Conservation (phyloP, 208 protist species). For the Leishmania arabica region DNA sequence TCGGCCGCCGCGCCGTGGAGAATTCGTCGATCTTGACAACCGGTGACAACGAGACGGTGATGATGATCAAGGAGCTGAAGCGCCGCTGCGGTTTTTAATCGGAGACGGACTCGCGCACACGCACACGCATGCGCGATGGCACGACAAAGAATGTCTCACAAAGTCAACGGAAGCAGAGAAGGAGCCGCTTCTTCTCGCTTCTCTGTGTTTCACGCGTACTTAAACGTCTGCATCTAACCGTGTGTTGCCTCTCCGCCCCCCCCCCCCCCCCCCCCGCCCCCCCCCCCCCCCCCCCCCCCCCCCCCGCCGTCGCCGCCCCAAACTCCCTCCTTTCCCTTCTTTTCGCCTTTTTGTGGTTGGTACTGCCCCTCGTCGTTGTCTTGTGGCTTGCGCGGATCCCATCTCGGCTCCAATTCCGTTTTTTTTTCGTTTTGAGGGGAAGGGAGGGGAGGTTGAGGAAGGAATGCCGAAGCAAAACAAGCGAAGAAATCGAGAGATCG, state of each 20-base stretch:
- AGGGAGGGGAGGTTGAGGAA: background rate
- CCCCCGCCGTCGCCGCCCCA: background rate
- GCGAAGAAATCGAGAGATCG: background rate
- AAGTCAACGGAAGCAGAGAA: background rate
- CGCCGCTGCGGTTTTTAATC: slow-evolving; percentile 50
- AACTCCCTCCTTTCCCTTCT: background rate
- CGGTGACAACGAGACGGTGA: slow-evolving; percentile 52
- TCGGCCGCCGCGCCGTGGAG: slow-evolving; percentile 95
- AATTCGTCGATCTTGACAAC: slow-evolving; percentile 86
- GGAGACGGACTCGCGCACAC: background rate
- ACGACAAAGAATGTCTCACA: background rate
- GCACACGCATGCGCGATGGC: background rate
- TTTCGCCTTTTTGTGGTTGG: background rate
- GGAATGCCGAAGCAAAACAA: background rate
- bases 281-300: background rate
- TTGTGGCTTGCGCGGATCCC: background rate
- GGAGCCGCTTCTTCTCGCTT: background rate
- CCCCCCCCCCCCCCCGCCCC: background rate
- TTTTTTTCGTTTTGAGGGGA: background rate
- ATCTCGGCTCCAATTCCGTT: background rate
- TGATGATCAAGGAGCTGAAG: slow-evolving; percentile 83
- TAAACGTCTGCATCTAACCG: background rate
- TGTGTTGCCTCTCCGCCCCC: background rate
- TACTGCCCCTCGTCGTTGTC: background rate
- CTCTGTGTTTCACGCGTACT: background rate